Evolutionary conservation across 495 filamentous ascomycete species (phyloP).

Genomic region (Neurospora sp.): DNA sequence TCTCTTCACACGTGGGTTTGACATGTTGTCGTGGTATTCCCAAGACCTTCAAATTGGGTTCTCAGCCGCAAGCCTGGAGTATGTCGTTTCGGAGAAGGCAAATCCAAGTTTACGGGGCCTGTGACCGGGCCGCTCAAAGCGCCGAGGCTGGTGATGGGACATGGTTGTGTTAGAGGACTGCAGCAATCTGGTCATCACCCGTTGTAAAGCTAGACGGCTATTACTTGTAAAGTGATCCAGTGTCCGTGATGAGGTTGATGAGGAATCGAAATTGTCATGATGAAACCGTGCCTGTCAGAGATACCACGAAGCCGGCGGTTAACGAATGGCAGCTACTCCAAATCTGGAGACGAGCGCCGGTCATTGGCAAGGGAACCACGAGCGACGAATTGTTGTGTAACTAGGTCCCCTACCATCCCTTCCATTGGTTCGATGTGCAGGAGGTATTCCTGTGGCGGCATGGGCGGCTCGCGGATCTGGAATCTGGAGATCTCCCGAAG

Average conservation of each 20-base stretch:
- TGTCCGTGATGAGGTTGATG: not conserved
- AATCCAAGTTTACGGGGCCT: not conserved
- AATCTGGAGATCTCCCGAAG: not conserved
- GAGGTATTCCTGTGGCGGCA: not conserved
- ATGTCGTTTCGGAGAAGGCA: not conserved
- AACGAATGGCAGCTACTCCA: conserved; percentile 3
- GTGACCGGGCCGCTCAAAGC: not conserved
- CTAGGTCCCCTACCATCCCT: not conserved
- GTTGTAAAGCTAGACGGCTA: not conserved
- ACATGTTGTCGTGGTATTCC: not conserved
- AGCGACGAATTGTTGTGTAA: not conserved
- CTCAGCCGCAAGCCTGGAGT: not conserved
- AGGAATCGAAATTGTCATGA: conserved; percentile 7
- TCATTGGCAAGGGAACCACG: not conserved
- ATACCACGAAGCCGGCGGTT: conserved; percentile 16
- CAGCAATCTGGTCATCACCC: not conserved
- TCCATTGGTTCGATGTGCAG: not conserved
- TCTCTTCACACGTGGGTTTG: not conserved
- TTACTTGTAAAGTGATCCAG: not conserved
- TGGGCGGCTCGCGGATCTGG: not conserved
- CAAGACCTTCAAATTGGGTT: not conserved
- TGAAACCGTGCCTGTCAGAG: conserved; percentile 27
- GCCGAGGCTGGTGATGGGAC: not conserved
- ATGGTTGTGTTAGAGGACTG: not conserved
- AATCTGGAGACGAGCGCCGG: conserved; percentile 9